These are phyloP conservation scores for Erysiphe pulchra DNA, from an alignment of 2,329 filamentous ascomycete species.

Conservation along the genomic window DNA sequence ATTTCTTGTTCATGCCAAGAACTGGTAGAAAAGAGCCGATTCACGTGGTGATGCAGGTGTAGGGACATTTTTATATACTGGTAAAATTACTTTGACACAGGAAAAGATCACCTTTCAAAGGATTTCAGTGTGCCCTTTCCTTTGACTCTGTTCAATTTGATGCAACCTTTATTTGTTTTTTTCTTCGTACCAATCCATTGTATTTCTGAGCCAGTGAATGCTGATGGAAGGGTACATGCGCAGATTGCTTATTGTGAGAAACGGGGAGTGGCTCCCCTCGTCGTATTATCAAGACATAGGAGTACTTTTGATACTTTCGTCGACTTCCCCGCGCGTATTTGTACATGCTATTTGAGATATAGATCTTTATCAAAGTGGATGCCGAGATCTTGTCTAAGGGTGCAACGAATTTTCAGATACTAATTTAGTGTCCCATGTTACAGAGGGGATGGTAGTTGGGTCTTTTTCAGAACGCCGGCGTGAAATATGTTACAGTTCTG, in stretches of 20 bases:
- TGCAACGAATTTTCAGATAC: not conserved
- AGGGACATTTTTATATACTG: not conserved
- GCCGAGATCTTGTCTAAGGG: not conserved
- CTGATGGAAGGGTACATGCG: not conserved
- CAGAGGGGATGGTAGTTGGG: not conserved
- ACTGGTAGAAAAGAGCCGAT: not conserved
- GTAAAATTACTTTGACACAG: not conserved
- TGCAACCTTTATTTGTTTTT: not conserved
- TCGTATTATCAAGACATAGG: not conserved
- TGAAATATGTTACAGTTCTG: not conserved
- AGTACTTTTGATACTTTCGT: not conserved
- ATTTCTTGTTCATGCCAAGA: not conserved
- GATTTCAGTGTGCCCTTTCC: not conserved
- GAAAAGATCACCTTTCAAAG: not conserved
- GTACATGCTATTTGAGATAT: not conserved
- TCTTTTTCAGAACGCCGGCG: not conserved
- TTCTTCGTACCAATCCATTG: not conserved
- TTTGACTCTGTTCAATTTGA: not conserved
- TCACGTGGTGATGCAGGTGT: not conserved
- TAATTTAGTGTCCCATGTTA: not conserved
- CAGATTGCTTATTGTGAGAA: not conserved
- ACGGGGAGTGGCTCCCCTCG: not conserved
- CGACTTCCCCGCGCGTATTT: not conserved
- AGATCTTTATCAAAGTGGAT: not conserved
- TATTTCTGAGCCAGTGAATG: not conserved